These are phyloP conservation scores for Fusarium metavorans DNA, from an alignment of 2,329 filamentous ascomycete species.

Conservation along the genomic window DNA sequence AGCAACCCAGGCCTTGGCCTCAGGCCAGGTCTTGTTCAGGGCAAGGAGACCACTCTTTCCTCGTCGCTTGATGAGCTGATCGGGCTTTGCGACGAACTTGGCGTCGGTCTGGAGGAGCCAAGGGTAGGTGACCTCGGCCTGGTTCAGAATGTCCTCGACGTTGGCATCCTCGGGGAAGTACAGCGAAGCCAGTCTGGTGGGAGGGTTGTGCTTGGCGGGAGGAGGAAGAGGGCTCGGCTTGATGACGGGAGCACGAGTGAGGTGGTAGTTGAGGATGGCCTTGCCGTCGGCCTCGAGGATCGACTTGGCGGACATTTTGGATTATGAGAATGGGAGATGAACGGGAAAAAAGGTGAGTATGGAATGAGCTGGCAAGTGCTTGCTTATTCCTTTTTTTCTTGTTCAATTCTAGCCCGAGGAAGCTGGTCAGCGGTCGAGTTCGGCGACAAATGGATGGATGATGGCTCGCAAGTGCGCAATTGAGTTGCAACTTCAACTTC, in stretches of 20 bases:
- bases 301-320: slow-evolving; percentile 77
- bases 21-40: slow-evolving; percentile 96
- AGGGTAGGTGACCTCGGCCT: slow-evolving; percentile 96
- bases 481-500: slow-evolving; percentile 14
- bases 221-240: slow-evolving; percentile 94
- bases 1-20: slow-evolving; percentile 94
- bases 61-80: slow-evolving; percentile 99
- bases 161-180: slow-evolving; percentile 91
- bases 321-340: slow-evolving; percentile 41
- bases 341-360: slow-evolving; percentile 31
- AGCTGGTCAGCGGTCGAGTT: slow-evolving; percentile 31
- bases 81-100: slow-evolving; percentile 98
- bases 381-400: slow-evolving; percentile 38
- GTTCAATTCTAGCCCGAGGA: slow-evolving; percentile 40
- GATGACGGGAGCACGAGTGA: slow-evolving; percentile 96
- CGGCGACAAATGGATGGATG: slow-evolving; percentile 6
- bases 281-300: slow-evolving; percentile 99
- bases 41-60: slow-evolving; percentile 98
- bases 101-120: slow-evolving; percentile 87
- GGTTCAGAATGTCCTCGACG: slow-evolving; percentile 86
- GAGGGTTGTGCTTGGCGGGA: slow-evolving; percentile 89
- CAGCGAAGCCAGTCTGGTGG: slow-evolving; percentile 89
- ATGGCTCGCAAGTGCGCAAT: slow-evolving; percentile 33
- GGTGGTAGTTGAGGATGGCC: slow-evolving; percentile 99
- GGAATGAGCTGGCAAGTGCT: slow-evolving; percentile 44